Evolutionary conservation across 2,329 filamentous ascomycete species (phyloP), one percentile per base, ranked within the genome.

Genomic region (Cordyceps farinosa): DNA sequence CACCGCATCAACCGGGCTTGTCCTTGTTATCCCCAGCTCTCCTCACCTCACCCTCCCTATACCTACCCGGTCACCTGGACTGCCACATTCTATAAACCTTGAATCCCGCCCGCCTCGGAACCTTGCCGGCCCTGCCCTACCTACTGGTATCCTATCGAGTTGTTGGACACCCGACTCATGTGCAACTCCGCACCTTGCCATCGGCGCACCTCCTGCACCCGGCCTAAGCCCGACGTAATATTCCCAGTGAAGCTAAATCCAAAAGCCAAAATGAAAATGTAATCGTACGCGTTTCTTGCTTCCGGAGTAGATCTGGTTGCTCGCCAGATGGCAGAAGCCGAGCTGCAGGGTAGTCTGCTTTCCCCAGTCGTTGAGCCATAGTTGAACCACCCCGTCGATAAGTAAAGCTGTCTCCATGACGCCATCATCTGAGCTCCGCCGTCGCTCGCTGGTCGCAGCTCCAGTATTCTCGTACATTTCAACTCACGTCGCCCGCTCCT

Each of bases 111-210:
- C 45, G 56, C 45, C 47, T 10, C 45, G 56, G 56, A 50, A 50
- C 45, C 47, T 50, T 27, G 34, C 47, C 54, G 54, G 22, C 36
- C 56, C 56, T 40, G 15, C 42, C 15, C 17, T 32, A 17, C 38
- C 38, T 38, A 15, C 10, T 22, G 9, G 34, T 34, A 8, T 22
- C 47, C 56, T 59, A 51, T 51, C 27, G 27, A 42, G 15, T 59
- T 59, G 22, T 27, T 42, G 15, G 45, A 59, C 56, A 59, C 51
- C 45, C 45, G 45, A 59, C 45, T 59, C 45, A 47, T 59, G 45
- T 45, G 30, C 30, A 48, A 36, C 30, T 48, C 30, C n/a, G 55
- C 30, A 10, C 44, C 53, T 45, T 42, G 27, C 8, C 29, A 11
- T 32, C 40, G 29, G 29, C 34, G 13, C 29, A 59, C 10, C 56